These are phyloP conservation scores for Magnaporthiopsis incrustans DNA, from an alignment of 2,329 filamentous ascomycete genomes.

Conservation along the genomic window DNA sequence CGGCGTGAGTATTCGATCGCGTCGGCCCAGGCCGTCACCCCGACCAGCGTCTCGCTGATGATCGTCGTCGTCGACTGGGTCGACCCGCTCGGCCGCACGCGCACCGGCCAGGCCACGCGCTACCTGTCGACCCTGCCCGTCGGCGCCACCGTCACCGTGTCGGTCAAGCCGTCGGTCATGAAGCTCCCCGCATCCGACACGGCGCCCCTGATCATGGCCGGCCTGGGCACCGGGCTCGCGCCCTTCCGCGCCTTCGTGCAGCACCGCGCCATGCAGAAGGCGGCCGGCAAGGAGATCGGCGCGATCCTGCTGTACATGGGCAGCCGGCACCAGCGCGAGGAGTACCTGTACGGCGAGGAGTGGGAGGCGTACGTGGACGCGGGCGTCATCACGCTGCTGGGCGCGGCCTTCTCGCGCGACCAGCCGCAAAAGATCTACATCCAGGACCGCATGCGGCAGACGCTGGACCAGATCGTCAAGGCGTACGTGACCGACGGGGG, in stretches of 20 bases:
- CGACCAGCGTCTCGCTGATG: conserved; percentile 84
- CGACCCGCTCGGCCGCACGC: conserved; percentile 76
- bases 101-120: conserved; percentile 86
- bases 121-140: conserved; percentile 73
- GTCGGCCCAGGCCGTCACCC: conserved; percentile 89
- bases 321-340: conserved; percentile 92
- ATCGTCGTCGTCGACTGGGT: conserved; percentile 97
- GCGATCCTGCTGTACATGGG: conserved; percentile 93
- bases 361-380: conserved; percentile 98
- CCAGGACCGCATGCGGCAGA: conserved; percentile 94
- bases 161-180: conserved; percentile 97
- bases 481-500: conserved; percentile 84
- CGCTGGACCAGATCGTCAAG: conserved; percentile 69
- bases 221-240: conserved; percentile 92
- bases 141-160: conserved; percentile 77
- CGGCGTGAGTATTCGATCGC: conserved; percentile 98
- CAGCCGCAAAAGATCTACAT: conserved; percentile 99
- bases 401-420: conserved; percentile 90
- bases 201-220: conserved; percentile 96
- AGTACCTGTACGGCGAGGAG: conserved; percentile 97
- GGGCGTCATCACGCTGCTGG: conserved; percentile 88
- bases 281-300: conserved; percentile 92
- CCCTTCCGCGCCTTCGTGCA: conserved; percentile 99
- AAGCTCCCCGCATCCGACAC: conserved; percentile 86
- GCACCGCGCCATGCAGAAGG: conserved; percentile 95